These are phyloP conservation scores for Endocarpon pusillum DNA, from an alignment of 495 filamentous ascomycete genomes.

Conservation along the genomic window DNA sequence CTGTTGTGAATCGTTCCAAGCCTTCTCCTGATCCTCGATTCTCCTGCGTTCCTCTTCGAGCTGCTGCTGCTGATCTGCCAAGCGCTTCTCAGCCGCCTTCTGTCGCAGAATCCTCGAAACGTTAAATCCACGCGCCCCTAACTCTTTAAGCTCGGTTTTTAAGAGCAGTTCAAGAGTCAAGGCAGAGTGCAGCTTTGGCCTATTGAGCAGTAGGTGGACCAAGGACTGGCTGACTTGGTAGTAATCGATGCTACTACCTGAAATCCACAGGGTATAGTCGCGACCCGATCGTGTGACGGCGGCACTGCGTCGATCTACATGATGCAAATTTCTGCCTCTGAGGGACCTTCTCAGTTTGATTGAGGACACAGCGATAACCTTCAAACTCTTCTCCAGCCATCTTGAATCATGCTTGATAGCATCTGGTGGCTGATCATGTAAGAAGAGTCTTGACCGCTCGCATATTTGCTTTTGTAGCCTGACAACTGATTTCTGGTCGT, in stretches of 20 bases:
- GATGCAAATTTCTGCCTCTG: conserved; percentile 42
- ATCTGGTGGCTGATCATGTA: conserved; percentile 54
- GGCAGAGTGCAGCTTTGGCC: conserved; percentile 72
- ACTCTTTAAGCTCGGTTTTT: conserved; percentile 56
- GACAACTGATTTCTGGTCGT: conserved; percentile 33
- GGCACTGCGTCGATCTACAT: conserved; percentile 52
- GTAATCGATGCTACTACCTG: conserved; percentile 47
- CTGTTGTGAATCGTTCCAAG: conserved; percentile 25
- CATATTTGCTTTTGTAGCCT: conserved; percentile 61
- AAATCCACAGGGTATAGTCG: conserved; percentile 37
- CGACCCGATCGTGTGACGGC: conserved; percentile 37
- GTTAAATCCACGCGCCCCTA: conserved; percentile 78
- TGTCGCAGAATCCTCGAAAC: conserved; percentile 78
- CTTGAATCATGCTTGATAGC: conserved; percentile 62
- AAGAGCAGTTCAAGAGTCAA: conserved; percentile 78
- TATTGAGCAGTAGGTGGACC: conserved; percentile 55
- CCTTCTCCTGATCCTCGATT: conserved; percentile 43
- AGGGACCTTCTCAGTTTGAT: conserved; percentile 61
- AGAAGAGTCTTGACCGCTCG: conserved; percentile 73
- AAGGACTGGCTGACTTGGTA: conserved; percentile 82
- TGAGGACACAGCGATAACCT: conserved; percentile 55
- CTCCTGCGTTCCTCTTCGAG: conserved; percentile 54
- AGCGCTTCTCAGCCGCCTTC: conserved; percentile 65
- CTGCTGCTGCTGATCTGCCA: conserved; percentile 65
- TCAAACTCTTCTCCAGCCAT: conserved; percentile 80